A percentile compares a stretch with the other conserved stretches of the same genome.
phyloP scores from a whole-genome alignment of 73 alveolate species.

The Paramecium pentaurelia region DNA sequence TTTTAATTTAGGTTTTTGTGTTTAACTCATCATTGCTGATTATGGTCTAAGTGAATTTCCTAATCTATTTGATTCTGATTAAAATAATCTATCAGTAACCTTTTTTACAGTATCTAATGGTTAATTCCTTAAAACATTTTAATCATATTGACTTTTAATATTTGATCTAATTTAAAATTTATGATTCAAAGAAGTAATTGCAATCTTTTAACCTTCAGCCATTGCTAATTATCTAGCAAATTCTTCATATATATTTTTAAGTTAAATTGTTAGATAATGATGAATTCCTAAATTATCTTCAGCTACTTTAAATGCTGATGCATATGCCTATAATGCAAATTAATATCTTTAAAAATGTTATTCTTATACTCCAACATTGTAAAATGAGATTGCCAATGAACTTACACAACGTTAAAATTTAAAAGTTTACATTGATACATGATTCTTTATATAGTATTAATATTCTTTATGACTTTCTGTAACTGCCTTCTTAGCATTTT shows the following conservation, averaged over 20 bases:
- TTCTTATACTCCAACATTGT: slow-evolving; percentile 36
- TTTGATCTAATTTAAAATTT: neutral
- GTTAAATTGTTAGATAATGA: neutral
- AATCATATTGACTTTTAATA: neutral
- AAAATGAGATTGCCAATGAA: neutral
- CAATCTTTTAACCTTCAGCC: slow-evolving; percentile 30
- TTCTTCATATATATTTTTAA: slow-evolving; percentile 41
- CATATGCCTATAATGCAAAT: slow-evolving; percentile 33
- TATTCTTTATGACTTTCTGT: slow-evolving; percentile 48
- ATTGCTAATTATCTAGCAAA: slow-evolving; percentile 36
- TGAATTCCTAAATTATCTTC: slow-evolving; percentile 30
- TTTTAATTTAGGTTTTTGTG: neutral
- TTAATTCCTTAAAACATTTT: neutral
- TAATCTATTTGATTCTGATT: neutral
- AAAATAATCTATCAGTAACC: neutral
- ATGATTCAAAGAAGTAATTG: neutral
- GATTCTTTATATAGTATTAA: slow-evolving; percentile 16
- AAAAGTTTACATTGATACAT: neutral
- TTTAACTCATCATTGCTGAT: neutral
- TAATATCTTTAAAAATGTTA: slow-evolving; percentile 28
- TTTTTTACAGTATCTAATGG: neutral
- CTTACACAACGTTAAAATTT: slow-evolving; percentile 42
- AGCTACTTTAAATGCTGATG: slow-evolving; percentile 40
- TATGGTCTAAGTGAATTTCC: neutral
- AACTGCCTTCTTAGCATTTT: slow-evolving; percentile 45